Conservation (phyloP, 176 grass and related monocot species). For the Otatea glauca region DNA sequence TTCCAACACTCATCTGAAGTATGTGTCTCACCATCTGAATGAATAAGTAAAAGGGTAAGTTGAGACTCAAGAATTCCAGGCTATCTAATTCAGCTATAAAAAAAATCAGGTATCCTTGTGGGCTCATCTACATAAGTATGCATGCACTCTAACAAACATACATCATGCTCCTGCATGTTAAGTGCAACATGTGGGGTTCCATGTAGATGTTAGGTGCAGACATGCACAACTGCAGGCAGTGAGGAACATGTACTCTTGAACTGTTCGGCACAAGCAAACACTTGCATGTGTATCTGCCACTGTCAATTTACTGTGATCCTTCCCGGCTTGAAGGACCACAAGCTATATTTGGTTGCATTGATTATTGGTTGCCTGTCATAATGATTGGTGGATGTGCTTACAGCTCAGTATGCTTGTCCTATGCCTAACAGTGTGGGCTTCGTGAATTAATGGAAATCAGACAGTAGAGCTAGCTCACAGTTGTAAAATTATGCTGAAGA, state of each 20-base stretch:
- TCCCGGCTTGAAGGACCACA: slow-evolving; percentile 34
- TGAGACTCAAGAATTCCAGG: not conserved
- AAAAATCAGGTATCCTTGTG: slow-evolving; percentile 6
- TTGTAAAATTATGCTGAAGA: not conserved
- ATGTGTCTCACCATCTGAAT: slow-evolving; percentile 54
- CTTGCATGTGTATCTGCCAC: slow-evolving; percentile 36
- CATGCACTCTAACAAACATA: slow-evolving; percentile 32
- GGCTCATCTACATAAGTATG: slow-evolving; percentile 50
- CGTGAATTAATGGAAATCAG: slow-evolving; percentile 35
- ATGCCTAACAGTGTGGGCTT: slow-evolving; percentile 39
- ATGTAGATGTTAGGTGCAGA: slow-evolving; percentile 50
- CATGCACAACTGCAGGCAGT: slow-evolving; percentile 39
- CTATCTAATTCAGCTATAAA: not conserved
- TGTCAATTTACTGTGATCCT: slow-evolving; percentile 44
- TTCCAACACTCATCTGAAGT: slow-evolving; percentile 64
- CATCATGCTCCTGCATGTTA: slow-evolving; percentile 34
- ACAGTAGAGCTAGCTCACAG: not conserved
- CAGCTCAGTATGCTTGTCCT: slow-evolving; percentile 57
- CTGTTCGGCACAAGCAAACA: slow-evolving; percentile 46
- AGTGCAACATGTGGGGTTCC: slow-evolving; percentile 28
- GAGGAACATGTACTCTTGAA: slow-evolving; percentile 28
- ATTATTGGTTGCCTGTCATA: slow-evolving; percentile 47
- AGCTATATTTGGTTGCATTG: slow-evolving; percentile 51
- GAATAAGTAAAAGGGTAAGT: slow-evolving; percentile 26
- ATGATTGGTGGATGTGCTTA: slow-evolving; percentile 29